These are phyloP conservation scores for Apiospora phragmitis DNA, from an alignment of 2,329 filamentous ascomycete species.

Conservation along the genomic window DNA sequence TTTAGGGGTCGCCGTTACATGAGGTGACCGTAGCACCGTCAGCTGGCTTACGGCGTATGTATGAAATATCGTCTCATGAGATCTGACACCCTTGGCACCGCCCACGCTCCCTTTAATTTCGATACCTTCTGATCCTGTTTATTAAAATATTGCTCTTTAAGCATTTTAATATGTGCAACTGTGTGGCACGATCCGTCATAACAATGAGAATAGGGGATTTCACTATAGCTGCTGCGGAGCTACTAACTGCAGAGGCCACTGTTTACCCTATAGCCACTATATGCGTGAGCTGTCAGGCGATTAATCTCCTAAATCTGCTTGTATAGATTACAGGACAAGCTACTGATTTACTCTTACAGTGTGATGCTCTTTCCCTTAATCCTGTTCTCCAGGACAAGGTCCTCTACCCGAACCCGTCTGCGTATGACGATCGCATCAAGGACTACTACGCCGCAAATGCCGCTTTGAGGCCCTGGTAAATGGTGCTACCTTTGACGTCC, in stretches of 20 bases:
- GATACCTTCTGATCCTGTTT: too few relatives aligned
- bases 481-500: conserved; percentile 33
- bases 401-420: not conserved
- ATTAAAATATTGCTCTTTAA: too few relatives aligned
- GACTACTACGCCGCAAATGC: conserved; percentile 39
- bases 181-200: too few relatives aligned
- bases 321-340: too few relatives aligned
- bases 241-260: too few relatives aligned
- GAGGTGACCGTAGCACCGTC: too few relatives aligned
- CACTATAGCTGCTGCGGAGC: too few relatives aligned
- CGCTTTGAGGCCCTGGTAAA: conserved; percentile 36
- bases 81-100: not conserved
- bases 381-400: not conserved
- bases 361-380: not conserved
- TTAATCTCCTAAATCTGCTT: too few relatives aligned
- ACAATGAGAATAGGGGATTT: too few relatives aligned
- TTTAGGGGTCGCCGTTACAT: too few relatives aligned
- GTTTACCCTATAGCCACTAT: not conserved
- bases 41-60: not conserved
- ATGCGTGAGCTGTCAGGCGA: not conserved
- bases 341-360: not conserved
- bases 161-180: not conserved
- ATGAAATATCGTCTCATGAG: not conserved
- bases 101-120: too few relatives aligned
- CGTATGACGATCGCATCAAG: conserved; percentile 24